A percentile compares a stretch with the other conserved stretches of the same genome.
phyloP scores from a whole-genome alignment of 257 asterid species.

The Lantana camara region DNA sequence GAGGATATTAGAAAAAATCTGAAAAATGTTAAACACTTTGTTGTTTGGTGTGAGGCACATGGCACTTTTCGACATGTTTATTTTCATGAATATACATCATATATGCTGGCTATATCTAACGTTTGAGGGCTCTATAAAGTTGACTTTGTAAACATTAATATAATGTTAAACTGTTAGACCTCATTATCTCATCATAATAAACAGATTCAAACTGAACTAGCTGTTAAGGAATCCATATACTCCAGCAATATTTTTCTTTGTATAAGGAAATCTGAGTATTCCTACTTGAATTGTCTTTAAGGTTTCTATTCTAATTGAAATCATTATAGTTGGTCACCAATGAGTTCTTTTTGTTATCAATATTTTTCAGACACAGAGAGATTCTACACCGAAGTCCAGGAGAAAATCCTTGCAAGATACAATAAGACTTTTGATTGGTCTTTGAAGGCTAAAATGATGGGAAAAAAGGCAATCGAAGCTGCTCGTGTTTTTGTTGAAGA shows the following conservation, averaged over 20 bases:
- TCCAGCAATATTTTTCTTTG: too few relatives aligned
- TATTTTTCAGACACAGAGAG: slow-evolving; percentile 82
- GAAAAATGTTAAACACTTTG: too few relatives aligned
- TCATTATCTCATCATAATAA: not conserved
- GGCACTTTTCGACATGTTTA: too few relatives aligned
- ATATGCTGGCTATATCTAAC: too few relatives aligned
- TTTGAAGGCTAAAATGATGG: slow-evolving; percentile 97
- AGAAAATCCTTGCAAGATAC: slow-evolving; percentile 79
- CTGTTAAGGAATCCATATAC: not conserved
- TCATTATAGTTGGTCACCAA: not conserved
- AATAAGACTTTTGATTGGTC: slow-evolving; percentile 95
- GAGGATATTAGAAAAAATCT: too few relatives aligned
- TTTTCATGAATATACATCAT: too few relatives aligned
- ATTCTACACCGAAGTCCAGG: slow-evolving; percentile 94
- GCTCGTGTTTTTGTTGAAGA: slow-evolving; percentile 91
- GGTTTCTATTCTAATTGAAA: not conserved
- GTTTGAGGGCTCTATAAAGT: too few relatives aligned
- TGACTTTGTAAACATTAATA: too few relatives aligned
- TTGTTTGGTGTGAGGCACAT: too few relatives aligned
- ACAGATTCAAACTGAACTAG: not conserved
- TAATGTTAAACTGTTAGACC: too few relatives aligned
- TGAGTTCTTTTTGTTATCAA: slow-evolving; percentile 14
- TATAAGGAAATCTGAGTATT: not conserved
- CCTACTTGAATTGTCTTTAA: not conserved
- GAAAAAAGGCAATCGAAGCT: slow-evolving; percentile 95